These are phyloP conservation scores for Stylonectria norvegica DNA, from an alignment of 2,329 filamentous ascomycete genomes.

Conservation along the genomic window DNA sequence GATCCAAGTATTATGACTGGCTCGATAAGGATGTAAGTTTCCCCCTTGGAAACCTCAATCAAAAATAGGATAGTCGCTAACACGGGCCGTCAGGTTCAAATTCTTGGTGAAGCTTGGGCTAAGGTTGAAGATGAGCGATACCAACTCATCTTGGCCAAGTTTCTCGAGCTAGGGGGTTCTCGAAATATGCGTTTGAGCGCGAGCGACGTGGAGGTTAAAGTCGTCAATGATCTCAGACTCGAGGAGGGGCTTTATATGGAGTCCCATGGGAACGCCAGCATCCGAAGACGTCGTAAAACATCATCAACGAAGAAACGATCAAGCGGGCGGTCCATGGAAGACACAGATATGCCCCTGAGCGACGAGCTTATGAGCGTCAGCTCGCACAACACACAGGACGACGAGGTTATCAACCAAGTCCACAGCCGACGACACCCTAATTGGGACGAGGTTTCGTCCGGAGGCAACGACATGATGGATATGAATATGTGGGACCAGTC, in stretches of 20 bases:
- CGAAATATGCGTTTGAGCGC: conserved; percentile 47
- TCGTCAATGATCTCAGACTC: conserved; percentile 43
- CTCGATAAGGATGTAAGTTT: conserved; percentile 47
- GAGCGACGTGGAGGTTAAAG: conserved; percentile 47
- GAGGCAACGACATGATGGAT: conserved; percentile 27
- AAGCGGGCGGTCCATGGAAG: conserved; percentile 17
- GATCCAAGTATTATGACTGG: conserved; percentile 49
- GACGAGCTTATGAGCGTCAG: conserved; percentile 39
- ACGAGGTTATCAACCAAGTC: conserved; percentile 36
- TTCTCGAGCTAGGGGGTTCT: conserved; percentile 50
- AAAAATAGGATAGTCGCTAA: conserved; percentile 7
- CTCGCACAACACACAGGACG: conserved; percentile 34
- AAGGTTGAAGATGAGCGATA: conserved; percentile 44
- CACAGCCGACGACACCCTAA: conserved; percentile 21
- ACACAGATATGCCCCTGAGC: conserved; percentile 29
- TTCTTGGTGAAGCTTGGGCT: conserved; percentile 39
- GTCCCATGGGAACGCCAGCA: conserved; percentile 34
- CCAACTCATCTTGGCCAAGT: conserved; percentile 39
- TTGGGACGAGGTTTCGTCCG: conserved; percentile 25
- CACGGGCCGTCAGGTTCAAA: conserved; percentile 33
- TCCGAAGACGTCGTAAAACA: conserved; percentile 42
- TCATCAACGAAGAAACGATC: conserved; percentile 29
- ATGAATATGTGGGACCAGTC: conserved; percentile 28
- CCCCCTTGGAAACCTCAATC: neutral
- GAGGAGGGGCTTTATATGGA: conserved; percentile 40